These are phyloP conservation scores for Fereydounia khargensis DNA, from an alignment of 1,284 basidiomycete genomes.

Conservation along the genomic window DNA sequence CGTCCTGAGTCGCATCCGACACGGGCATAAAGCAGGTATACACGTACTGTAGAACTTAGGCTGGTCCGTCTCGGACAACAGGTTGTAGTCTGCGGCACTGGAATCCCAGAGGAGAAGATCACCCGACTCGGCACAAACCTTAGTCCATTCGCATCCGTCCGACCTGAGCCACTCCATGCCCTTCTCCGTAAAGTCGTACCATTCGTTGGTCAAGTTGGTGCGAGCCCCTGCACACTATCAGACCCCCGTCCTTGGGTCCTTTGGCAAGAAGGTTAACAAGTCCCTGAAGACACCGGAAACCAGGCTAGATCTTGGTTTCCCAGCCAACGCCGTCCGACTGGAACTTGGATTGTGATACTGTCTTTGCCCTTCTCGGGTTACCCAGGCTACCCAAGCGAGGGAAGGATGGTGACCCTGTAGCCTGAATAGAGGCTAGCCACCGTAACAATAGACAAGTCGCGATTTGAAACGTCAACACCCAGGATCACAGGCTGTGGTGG, in stretches of 20 bases:
- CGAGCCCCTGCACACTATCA: conserved; percentile 58
- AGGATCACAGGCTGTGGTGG: too few relatives aligned
- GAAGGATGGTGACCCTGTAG: too few relatives aligned
- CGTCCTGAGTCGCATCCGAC: conserved; percentile 8
- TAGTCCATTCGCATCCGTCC: conserved; percentile 44
- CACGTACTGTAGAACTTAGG: conserved; percentile 8
- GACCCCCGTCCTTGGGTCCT: conserved; percentile 59
- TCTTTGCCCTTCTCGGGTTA: too few relatives aligned
- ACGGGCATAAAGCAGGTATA: conserved; percentile 15
- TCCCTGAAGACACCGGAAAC: conserved; percentile 59
- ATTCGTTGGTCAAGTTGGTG: conserved; percentile 45
- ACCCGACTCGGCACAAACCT: conserved; percentile 44
- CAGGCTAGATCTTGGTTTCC: too few relatives aligned
- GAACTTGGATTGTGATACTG: too few relatives aligned
- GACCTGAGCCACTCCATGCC: conserved; percentile 48
- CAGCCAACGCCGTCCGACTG: too few relatives aligned
- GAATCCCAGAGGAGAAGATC: conserved; percentile 58
- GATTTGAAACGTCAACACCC: too few relatives aligned
- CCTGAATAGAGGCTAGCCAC: too few relatives aligned
- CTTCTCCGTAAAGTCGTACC: conserved; percentile 46
- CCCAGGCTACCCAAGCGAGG: too few relatives aligned
- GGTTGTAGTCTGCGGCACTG: conserved; percentile 15
- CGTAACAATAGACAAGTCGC: too few relatives aligned
- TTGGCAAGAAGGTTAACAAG: conserved; percentile 58
- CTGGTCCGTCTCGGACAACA: conserved; percentile 7